Evolutionary conservation across 345 rosid species (phyloP).

Genomic region (Euphorbia peplus): DNA sequence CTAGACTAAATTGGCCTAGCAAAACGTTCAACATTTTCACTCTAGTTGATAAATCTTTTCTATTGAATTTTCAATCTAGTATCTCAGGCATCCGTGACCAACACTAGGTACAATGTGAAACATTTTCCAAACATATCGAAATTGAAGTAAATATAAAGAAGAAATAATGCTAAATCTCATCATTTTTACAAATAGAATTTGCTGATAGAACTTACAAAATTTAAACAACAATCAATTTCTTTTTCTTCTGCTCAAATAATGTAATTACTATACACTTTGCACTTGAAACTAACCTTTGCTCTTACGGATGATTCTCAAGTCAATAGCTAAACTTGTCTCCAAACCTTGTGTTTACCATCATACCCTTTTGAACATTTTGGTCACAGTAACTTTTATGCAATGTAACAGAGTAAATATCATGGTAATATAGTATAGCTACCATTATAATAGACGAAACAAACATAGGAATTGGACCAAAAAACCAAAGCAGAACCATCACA

Average conservation of each 20-base stretch:
- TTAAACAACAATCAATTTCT: too few species aligned
- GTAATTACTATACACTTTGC: neutral
- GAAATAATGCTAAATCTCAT: neutral
- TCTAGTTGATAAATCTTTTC: too few species aligned
- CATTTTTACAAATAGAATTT: neutral
- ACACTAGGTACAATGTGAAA: neutral
- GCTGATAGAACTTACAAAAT: neutral
- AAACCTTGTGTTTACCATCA: neutral
- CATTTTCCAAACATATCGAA: neutral
- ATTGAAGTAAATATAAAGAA: neutral
- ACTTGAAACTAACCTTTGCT: neutral
- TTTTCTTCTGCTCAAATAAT: too few species aligned
- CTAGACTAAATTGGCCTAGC: too few species aligned
- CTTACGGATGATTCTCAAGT: neutral
- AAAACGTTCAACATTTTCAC: too few species aligned
- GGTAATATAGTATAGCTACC: conserved; percentile 20
- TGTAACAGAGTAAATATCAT: conserved; percentile 18
- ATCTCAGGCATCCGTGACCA: too few species aligned
- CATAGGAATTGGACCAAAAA: conserved; percentile 34
- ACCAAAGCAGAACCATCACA: conserved; percentile 21
- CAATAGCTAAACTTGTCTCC: conserved; percentile 8
- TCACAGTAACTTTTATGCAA: conserved; percentile 12
- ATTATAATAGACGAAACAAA: conserved; percentile 19
- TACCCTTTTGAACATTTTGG: conserved; percentile 4
- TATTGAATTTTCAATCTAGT: too few species aligned